Conservation (phyloP, 2,329 filamentous ascomycete species). For the Fusarium mundagurra region DNA sequence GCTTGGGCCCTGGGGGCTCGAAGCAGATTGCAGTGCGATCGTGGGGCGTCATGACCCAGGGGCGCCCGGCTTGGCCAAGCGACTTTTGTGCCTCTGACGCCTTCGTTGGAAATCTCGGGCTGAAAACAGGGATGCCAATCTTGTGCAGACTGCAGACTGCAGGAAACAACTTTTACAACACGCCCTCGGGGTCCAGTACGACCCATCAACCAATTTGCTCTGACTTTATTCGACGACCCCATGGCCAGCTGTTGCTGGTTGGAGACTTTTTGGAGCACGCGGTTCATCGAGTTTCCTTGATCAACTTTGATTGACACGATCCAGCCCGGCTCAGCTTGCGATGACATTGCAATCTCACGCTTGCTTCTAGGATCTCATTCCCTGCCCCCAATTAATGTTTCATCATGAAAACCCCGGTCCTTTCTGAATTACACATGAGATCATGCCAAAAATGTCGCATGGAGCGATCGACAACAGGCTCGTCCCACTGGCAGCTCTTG, state of each 20-base stretch:
- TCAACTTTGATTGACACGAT: conserved; percentile 23
- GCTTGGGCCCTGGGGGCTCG: conserved; percentile 14
- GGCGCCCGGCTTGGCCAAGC: conserved; percentile 33
- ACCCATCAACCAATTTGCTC: conserved; percentile 17
- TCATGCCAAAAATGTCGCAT: conserved; percentile 4
- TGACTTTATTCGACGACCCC: conserved; percentile 29
- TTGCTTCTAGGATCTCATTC: conserved; percentile 16
- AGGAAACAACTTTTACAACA: conserved; percentile 23
- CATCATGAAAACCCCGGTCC: conserved; percentile 16
- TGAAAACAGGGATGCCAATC: conserved; percentile 45
- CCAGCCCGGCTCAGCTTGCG: conserved; percentile 33
- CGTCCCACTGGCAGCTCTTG: not conserved
- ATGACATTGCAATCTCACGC: conserved; percentile 27
- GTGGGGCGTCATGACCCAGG: conserved; percentile 39
- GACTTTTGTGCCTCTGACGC: conserved; percentile 36
- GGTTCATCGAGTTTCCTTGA: conserved; percentile 20
- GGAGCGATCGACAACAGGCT: not conserved
- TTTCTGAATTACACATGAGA: conserved; percentile 5
- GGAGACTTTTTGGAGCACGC: conserved; percentile 17
- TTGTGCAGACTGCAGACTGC: conserved; percentile 34
- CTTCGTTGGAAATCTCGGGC: conserved; percentile 39
- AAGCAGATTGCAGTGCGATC: conserved; percentile 46
- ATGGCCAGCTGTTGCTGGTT: conserved; percentile 24
- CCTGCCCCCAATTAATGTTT: conserved; percentile 23
- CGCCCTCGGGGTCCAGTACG: conserved; percentile 29